Evolutionary conservation across 2,329 filamentous ascomycete genomes (phyloP), one percentile per base, ranked within the genome.

Genomic region (Botrytis byssoidea): DNA sequence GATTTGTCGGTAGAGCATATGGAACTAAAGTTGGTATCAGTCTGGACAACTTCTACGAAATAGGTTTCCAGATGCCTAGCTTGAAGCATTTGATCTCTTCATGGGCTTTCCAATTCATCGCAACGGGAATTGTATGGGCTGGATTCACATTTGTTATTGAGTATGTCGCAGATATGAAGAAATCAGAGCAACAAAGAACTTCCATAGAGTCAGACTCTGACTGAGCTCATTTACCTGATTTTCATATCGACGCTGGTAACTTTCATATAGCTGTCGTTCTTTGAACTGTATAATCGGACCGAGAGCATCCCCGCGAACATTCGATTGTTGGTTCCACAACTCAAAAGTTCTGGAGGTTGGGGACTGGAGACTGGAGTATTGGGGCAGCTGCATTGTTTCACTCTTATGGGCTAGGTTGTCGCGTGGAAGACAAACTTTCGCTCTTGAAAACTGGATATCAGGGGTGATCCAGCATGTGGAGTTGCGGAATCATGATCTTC

Each of bases 1-100:
- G 80, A 32, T 66, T 78, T 18, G 76, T 82, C 46, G 81, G 75
- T 14, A 76, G 76, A 71, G 75, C 77, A 60, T 80, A 76, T 61
- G 75, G 77, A 73, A 63, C 48, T 6, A 79, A 74, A 74, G 69
- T 74, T 29, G 75, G 74, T 22, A n/a, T 78, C 10, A 70, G 61
- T 6, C 32, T 77, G 29, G 70, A 61, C 5, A 77, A 80, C 72
- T 70, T 80, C 16, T 79, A 77, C 46, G 57, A 72, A 2, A 42
- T 74, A 20, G 57, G 73, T 12, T 60, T 75, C 25, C 70, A 67
- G 35, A 64, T 77, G 14, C 75, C 73, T 37, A 75, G 75, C 29
- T 70, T 75, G 22, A 51, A 66, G 4, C 81, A 79, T 59, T 67
- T 81, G 25, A 37, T 79, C 18, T 69, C 74, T 16, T 74, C 76